Conservation (phyloP, 1,139 yeast genomes). For the Schizosaccharomyces versatilis region DNA sequence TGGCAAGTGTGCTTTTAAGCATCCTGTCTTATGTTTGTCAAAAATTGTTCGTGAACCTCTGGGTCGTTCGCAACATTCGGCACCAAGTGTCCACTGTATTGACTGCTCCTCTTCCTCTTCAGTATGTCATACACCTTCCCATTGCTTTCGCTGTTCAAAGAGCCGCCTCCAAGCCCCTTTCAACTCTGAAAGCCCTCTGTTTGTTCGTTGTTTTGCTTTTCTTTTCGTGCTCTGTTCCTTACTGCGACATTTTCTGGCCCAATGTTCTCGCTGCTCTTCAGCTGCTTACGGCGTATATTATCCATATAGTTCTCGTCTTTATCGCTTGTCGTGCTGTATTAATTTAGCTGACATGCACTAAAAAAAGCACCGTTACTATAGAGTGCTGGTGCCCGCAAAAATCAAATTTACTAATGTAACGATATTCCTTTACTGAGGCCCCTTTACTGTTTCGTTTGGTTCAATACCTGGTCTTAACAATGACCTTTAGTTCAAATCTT, state of each 20-base stretch:
- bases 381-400: too few relatives aligned
- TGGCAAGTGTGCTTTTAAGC: neutral
- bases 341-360: too few relatives aligned
- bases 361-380: too few relatives aligned
- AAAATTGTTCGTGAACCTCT: neutral
- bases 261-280: neutral
- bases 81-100: neutral
- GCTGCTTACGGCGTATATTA: neutral
- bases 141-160: constrained; percentile 1
- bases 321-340: neutral
- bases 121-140: neutral
- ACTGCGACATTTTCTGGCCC: neutral
- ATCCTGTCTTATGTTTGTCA: neutral
- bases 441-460: too few relatives aligned
- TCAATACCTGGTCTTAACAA: too few relatives aligned
- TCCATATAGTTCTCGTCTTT: neutral
- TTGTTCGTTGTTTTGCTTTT: neutral
- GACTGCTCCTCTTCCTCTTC: constrained; percentile 1
- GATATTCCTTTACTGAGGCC: too few relatives aligned
- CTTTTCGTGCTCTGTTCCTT: neutral
- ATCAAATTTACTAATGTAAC: too few relatives aligned
- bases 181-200: neutral
- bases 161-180: neutral
- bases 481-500: too few relatives aligned
- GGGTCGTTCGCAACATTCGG: neutral